Conservation (phyloP, 305 asterid genomes). For the Rubia balearica region DNA sequence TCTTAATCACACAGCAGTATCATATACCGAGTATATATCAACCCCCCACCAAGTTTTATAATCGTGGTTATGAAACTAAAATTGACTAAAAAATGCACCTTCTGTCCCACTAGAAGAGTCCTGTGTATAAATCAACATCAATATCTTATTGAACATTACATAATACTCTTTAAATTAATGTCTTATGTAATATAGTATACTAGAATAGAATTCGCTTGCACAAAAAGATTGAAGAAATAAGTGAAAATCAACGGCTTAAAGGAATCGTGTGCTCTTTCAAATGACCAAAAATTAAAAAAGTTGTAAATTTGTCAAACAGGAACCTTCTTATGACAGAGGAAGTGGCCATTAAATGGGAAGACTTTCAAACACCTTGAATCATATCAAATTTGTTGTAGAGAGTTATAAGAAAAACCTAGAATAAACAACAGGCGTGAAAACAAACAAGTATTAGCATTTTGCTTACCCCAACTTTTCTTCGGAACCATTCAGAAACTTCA, state of each 20-base stretch:
- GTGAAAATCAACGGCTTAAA: background rate
- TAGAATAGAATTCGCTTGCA: background rate
- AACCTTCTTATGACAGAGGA: background rate
- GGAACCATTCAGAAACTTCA: constrained; percentile 39
- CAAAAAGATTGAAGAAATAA: background rate
- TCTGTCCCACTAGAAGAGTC: background rate
- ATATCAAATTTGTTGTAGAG: background rate
- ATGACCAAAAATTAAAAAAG: background rate
- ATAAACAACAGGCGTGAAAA: constrained; percentile 5
- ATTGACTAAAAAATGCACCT: background rate
- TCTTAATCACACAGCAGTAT: background rate
- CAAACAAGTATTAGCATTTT: constrained; percentile 1
- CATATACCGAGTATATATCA: background rate
- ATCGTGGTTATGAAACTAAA: background rate
- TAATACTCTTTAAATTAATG: no score
- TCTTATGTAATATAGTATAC: background rate
- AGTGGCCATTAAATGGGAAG: background rate
- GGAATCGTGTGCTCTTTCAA: background rate
- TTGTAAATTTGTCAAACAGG: background rate
- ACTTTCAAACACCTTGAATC: background rate
- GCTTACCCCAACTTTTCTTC: constrained; percentile 38
- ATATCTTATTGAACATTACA: background rate
- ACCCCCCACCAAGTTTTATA: background rate
- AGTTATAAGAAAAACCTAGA: background rate
- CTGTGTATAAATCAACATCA: background rate